phyloP scores from a whole-genome alignment of 768 basidiomycete species.

The Suillus variegatus region DNA sequence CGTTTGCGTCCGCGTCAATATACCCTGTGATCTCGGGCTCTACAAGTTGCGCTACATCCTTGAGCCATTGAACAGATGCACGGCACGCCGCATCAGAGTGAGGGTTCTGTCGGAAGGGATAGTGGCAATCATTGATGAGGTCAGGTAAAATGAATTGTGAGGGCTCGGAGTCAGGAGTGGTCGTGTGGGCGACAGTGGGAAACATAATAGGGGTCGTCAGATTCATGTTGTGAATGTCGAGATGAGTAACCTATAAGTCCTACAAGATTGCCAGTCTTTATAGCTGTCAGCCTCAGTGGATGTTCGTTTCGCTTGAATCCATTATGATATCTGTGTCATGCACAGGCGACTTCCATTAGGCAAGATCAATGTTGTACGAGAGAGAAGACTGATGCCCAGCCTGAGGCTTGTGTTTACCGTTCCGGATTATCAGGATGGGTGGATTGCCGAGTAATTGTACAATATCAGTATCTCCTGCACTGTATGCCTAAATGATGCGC shows the following conservation, averaged over 20 bases:
- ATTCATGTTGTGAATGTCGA: not conserved
- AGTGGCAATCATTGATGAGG: slow-evolving; percentile 40
- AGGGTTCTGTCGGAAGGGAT: slow-evolving; percentile 35
- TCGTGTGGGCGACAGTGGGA: slow-evolving; percentile 25
- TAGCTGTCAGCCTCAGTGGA: not conserved
- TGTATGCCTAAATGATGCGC: no score
- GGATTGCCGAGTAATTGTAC: no score
- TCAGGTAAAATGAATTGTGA: slow-evolving; percentile 40
- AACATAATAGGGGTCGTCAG: slow-evolving; percentile 16
- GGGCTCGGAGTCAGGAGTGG: slow-evolving; percentile 4
- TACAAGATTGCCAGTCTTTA: not conserved
- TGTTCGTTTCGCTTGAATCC: not conserved
- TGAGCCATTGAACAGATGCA: slow-evolving; percentile 38
- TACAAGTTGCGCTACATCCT: slow-evolving; percentile 26
- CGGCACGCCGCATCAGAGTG: slow-evolving; percentile 35
- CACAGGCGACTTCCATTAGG: no score
- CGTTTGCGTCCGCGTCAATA: slow-evolving; percentile 52
- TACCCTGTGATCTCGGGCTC: slow-evolving; percentile 32
- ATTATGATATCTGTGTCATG: not conserved
- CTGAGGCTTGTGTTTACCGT: no score
- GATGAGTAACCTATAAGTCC: not conserved
- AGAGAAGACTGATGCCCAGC: no score
- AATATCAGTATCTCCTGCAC: no score
- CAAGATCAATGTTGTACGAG: no score
- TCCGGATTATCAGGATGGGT: no score